These are phyloP conservation scores for Trichoderma lentiforme DNA, from an alignment of 2,329 filamentous ascomycete species.

Conservation along the genomic window DNA sequence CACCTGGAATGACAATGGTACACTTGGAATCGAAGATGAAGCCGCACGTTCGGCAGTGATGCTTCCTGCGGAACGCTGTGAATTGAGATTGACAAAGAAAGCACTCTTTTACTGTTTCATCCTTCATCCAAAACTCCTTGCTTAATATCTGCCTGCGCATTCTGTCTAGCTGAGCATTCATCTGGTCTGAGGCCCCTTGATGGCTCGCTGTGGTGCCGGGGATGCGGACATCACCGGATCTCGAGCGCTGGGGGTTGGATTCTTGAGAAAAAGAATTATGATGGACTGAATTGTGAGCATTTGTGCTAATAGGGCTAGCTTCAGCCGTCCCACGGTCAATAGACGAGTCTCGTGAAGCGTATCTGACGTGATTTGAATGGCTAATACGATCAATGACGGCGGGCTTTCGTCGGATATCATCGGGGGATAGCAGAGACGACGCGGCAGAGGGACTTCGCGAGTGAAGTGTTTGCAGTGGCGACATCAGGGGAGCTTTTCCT, in stretches of 20 bases:
- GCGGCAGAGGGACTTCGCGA: constrained; percentile 33
- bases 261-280: constrained; percentile 55
- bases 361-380: constrained; percentile 42
- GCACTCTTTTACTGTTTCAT: constrained; percentile 96
- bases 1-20: constrained; percentile 84
- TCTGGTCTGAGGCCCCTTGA: constrained; percentile 56
- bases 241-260: constrained; percentile 42
- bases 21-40: constrained; percentile 98
- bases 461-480: constrained; percentile 36
- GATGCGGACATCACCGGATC: constrained; percentile 48
- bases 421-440: constrained; percentile 36
- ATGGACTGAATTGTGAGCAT: constrained; percentile 55
- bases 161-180: constrained; percentile 61
- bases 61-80: constrained; percentile 90
- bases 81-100: constrained; percentile 90
- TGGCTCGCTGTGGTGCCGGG: constrained; percentile 53
- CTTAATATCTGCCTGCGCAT: constrained; percentile 85
- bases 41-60: constrained; percentile 94
- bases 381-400: constrained; percentile 56
- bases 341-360: constrained; percentile 56
- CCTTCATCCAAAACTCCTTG: constrained; percentile 98
- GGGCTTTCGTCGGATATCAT: constrained; percentile 43
- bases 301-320: constrained; percentile 55
- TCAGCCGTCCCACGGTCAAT: constrained; percentile 55
- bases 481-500: constrained; percentile 30